Percentiles rank a stretch among this genome's conserved stretches.
phyloP scores from a whole-genome alignment of 2,329 filamentous ascomycete genomes.

The Diaporthe australafricana region DNA sequence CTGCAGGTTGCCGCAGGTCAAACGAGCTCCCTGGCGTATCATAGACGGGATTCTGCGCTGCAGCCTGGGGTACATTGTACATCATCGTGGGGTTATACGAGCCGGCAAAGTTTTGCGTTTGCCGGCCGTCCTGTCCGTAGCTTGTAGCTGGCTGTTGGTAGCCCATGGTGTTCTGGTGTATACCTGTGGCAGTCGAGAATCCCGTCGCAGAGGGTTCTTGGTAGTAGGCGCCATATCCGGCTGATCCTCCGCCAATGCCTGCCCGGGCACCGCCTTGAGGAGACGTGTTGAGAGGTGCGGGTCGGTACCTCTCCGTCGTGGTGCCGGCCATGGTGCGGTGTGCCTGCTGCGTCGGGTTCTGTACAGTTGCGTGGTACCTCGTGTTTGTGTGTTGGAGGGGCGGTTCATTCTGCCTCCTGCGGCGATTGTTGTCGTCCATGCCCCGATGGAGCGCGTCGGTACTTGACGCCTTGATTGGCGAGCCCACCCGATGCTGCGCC shows the following conservation, averaged over 20 bases:
- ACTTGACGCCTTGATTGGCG: constrained; percentile 64
- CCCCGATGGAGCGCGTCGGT: constrained; percentile 65
- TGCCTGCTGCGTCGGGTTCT: constrained; percentile 60
- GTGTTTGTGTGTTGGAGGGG: constrained; percentile 70
- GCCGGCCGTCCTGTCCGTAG: constrained; percentile 72
- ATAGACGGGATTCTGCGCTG: constrained; percentile 74
- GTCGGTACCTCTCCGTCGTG: constrained; percentile 62
- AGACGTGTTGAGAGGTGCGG: constrained; percentile 62
- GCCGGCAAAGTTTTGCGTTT: constrained; percentile 64
- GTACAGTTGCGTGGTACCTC: constrained; percentile 60
- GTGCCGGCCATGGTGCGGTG: constrained; percentile 57
- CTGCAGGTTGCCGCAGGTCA: constrained; percentile 79
- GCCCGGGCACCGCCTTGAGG: constrained; percentile 54
- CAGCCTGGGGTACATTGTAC: constrained; percentile 80
- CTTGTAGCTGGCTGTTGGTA: constrained; percentile 69
- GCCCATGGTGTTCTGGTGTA: constrained; percentile 65
- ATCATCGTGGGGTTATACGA: constrained; percentile 76
- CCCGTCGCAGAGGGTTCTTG: constrained; percentile 61
- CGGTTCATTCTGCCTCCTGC: constrained; percentile 79
- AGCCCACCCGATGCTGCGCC: constrained; percentile 73
- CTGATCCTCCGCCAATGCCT: constrained; percentile 66
- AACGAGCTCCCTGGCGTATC: constrained; percentile 78
- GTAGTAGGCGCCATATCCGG: constrained; percentile 70
- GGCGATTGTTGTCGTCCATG: constrained; percentile 81
- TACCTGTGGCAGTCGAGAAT: constrained; percentile 64